Evolutionary conservation across 2,329 filamentous ascomycete genomes (phyloP).

Genomic region (Fusarium cicatricum): DNA sequence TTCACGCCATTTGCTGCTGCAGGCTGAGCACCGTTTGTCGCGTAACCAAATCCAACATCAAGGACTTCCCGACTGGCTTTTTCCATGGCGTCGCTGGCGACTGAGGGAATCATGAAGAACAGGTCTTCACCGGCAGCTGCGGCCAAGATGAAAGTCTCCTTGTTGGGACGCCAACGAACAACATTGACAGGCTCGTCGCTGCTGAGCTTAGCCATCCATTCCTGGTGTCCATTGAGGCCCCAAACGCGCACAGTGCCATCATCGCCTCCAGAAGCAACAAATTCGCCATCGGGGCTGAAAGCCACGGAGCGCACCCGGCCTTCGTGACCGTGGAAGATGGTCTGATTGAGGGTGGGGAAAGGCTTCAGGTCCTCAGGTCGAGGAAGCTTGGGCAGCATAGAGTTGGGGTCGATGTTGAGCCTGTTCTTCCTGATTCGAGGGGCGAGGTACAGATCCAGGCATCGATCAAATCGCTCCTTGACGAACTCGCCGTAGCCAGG

Average conservation of each 20-base stretch:
- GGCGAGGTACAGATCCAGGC: conserved; percentile 93
- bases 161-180: conserved; percentile 88
- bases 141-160: conserved; percentile 81
- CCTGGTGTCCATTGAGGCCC: conserved; percentile 88
- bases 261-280: conserved; percentile 90
- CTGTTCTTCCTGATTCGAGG: conserved; percentile 91
- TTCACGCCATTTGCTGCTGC: conserved; percentile 63
- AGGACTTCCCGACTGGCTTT: conserved; percentile 77
- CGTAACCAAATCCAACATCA: conserved; percentile 93
- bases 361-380: conserved; percentile 92
- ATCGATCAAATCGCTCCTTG: conserved; percentile 96
- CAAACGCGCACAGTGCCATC: conserved; percentile 93
- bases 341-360: conserved; percentile 90
- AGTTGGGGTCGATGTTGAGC: conserved; percentile 95
- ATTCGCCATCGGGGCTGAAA: conserved; percentile 85
- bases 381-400: conserved; percentile 89
- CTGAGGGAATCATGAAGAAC: conserved; percentile 81
- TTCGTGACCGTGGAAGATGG: conserved; percentile 86
- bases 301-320: conserved; percentile 86
- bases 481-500: conserved; percentile 90
- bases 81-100: conserved; percentile 77
- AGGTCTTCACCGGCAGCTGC: conserved; percentile 86
- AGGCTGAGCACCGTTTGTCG: conserved; percentile 70
- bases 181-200: conserved; percentile 82
- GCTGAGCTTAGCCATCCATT: conserved; percentile 84